Evolutionary conservation across 805 yeast species (phyloP), one percentile per base, ranked within the genome.

Genomic region (Saturnispora serradocipensis): DNA sequence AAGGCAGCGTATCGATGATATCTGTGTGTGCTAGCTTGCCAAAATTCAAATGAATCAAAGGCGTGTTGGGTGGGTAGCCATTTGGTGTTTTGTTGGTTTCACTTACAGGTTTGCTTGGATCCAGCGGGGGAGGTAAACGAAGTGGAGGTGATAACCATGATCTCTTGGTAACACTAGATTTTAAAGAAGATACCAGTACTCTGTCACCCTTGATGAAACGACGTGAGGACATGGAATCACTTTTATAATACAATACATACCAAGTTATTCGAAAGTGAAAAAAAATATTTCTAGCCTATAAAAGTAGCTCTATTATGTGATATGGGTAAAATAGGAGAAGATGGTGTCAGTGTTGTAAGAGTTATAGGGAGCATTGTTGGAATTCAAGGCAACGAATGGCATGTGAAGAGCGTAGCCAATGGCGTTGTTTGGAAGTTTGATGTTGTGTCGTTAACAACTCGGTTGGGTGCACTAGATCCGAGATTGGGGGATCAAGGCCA

Each of bases 1-100:
- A 60, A 4, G 75, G 68, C n/a, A 58, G 54, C 5, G 64, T 45
- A 2, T 73, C 76, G 11, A 76, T 58, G 15, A 76, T 61, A 20
- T 66, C 69, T 7, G 66, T 65, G 56, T 74, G 79, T 4, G 50
- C 48, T 46, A 73, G 59, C 15, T 40, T 51, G 2, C 70, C 68
- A 22, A 61, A 59, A 32, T 61, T 59, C 3, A 62, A 53, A 16
- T 61, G 58, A 27, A 60, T 53, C 34, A 49, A 32, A 20, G 51
- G 51, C 2, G 25, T 49, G 8, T 50, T 40, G 5, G 61, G 65
- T 6, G 54, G 54, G 20, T 49, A 43, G 2, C 51, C 51, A 35
- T 49, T 49, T 18, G 51, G 51, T 5, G 43, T 43, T 20, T 43
- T 43, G 30, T 49, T 49, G 2, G 51, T 25, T 15, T 25, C 28